Base-by-base conservation (phyloP, 768 basidiomycete species). In the Podaxis carcinomalis region DNA sequence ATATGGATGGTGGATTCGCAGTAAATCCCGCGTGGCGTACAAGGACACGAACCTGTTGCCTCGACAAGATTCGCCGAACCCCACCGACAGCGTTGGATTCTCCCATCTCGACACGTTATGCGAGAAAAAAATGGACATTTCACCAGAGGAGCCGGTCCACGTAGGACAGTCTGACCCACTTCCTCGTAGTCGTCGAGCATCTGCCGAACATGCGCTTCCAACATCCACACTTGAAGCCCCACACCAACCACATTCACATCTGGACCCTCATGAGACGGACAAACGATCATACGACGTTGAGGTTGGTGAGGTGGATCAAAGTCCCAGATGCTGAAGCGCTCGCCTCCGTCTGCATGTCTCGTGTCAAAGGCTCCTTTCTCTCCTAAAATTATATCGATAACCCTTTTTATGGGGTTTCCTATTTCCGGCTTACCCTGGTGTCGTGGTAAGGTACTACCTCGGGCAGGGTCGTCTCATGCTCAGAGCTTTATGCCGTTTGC, bases 1-100 rank as follows among this genome's bases (percentile, higher is more conserved):
- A 74, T 82, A 83, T 62, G 83, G 83, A 25, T 67, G 65, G 64
- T 77, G 75, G 73, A 76, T 84, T 59, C 74, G 82, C 40, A 74
- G 72, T 62, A 77, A 74, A 62, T 81, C 81, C 3, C 72, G 68
- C 28, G 77, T 74, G 55, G 83, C 82, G 2, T 78, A 71, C 67
- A 75, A 79, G 58, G 76, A 79, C 57, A 65, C 69, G 16, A 61
- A 66, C 36, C n/a, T 40, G 2, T 42, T 36, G 47, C 63, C 55
- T 1, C 49, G 36, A 56, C 70, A 46, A 36, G 58, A 42, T 64
- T 27, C 28, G 64, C 62, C 16, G 2, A 9, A 11, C 5, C 42
- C 39, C 14, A 58, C 49, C 21, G 5, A 32, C 27, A 42, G 42
- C 53, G 53, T 64, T 16, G 63, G 62, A 6, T 47, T 65, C 35